Evolutionary conservation across 2,329 filamentous ascomycete genomes (phyloP), one percentile per base, ranked within the genome.

Genomic region (Arthrinium phaeospermum): DNA sequence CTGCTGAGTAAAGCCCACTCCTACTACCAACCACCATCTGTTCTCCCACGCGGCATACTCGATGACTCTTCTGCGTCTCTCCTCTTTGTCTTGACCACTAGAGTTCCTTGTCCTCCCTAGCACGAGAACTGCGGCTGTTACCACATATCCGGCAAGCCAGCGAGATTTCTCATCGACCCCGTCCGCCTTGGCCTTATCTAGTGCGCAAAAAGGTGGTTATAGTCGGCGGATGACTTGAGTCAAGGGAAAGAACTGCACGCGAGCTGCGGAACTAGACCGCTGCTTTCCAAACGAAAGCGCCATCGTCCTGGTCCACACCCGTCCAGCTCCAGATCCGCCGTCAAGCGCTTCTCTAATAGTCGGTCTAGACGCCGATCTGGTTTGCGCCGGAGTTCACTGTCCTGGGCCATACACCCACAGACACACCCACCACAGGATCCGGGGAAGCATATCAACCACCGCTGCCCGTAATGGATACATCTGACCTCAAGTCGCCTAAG

Each of bases 391-490:
- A 64, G 57, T 34, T 27, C 41, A 22, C 19, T 64, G 34, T 22
- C 10, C 41, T 64, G 13, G 13, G 27, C 30, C 34, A 37, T 37
- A 37, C 14, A 61, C 37, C 8, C 37, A 22, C 53, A 37, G 10
- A 46, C 45, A 27, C 34, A 22, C 3, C 8, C 41, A 34, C 34
- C n/a, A n/a, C 57, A 24, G 57, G 57, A 41, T 41, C 34, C 34
- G 57, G 34, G 57, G 30, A 41, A 13, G 34, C 57, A 64, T 37
- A 41, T 64, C 30, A 64, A 41, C 57, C 12, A 64, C 34, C 30
- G 30, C 57, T 64, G 57, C 57, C 57, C 57, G 57, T 64, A 64
- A 64, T 64, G 57, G 57, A 64, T 64, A 64, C 41, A 41, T 41
- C 34, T 64, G 57, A 64, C 16, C 57, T 64, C 57, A 64, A 64